Percentiles rank a stretch among this genome's conserved stretches.
Evolutionary conservation across 805 yeast species (phyloP).

Genomic region (Nakazawaea ambrosiae): DNA sequence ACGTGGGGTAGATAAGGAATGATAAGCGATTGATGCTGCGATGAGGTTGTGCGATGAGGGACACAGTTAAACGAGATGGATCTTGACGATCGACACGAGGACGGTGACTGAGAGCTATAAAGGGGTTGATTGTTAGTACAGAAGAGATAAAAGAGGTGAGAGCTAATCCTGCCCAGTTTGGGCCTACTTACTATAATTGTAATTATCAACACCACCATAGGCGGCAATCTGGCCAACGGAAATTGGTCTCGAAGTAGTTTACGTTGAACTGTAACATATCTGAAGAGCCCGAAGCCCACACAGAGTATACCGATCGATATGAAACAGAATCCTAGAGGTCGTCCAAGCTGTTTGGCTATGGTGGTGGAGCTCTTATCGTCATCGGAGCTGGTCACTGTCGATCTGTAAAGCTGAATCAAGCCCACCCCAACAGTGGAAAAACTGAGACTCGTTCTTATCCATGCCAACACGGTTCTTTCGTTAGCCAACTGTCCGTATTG

Average conservation of each 20-base stretch:
- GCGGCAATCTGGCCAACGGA: conserved; percentile 37
- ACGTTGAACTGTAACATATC: conserved; percentile 40
- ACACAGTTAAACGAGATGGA: no score
- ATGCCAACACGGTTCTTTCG: conserved; percentile 55
- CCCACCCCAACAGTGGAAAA: conserved; percentile 48
- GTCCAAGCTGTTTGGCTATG: conserved; percentile 14
- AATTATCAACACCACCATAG: conserved; percentile 25
- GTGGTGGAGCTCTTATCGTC: neutral
- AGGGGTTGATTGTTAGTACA: neutral
- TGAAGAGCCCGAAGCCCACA: conserved; percentile 32
- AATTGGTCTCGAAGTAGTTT: conserved; percentile 29
- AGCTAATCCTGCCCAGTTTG: neutral
- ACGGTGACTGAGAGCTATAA: neutral
- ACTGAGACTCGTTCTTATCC: conserved; percentile 48
- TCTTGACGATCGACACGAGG: neutral
- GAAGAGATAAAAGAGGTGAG: neutral
- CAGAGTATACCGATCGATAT: conserved; percentile 35
- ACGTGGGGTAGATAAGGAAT: no score
- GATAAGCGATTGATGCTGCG: no score
- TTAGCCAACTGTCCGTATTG: conserved; percentile 48
- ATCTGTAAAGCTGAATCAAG: conserved; percentile 42
- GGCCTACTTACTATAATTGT: conserved; percentile 27
- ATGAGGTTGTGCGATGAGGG: no score
- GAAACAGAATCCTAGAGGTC: conserved; percentile 25
- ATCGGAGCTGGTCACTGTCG: conserved; percentile 14